A percentile compares a stretch with the other conserved stretches of the same genome.
These are phyloP conservation scores for Circinella minor DNA, from an alignment of 371 early-diverging fungal species.

Conservation along the genomic window DNA sequence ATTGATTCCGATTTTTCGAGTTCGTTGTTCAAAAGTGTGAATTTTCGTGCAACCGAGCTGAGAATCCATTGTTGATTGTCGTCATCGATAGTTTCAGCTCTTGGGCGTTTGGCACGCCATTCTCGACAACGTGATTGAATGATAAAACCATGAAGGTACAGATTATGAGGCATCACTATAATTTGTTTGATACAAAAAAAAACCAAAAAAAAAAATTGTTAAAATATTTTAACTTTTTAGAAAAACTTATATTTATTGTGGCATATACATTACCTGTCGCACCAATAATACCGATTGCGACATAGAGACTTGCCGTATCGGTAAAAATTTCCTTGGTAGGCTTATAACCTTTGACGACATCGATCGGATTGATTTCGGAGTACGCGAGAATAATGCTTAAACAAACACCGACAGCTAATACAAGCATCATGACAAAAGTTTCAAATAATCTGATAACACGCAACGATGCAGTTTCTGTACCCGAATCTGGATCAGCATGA, in stretches of 20 bases:
- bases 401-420: constrained; percentile 71
- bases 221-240: too few species aligned
- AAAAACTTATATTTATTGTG: too few species aligned
- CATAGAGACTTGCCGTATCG: constrained; percentile 63
- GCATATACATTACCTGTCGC: constrained; percentile 62
- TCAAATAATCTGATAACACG: constrained; percentile 69
- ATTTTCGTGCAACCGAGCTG: neutral
- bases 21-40: neutral
- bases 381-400: constrained; percentile 66
- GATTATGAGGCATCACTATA: constrained; percentile 71
- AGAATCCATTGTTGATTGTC: neutral
- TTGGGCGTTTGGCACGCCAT: constrained; percentile 40
- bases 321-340: constrained; percentile 69
- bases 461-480: constrained; percentile 31
- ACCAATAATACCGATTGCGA: constrained; percentile 85
- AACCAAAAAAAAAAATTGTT: neutral
- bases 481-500: constrained; percentile 29
- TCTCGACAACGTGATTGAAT: constrained; percentile 58
- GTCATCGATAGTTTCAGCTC: constrained; percentile 2
- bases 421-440: constrained; percentile 68
- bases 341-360: constrained; percentile 71
- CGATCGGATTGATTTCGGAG: constrained; percentile 62
- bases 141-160: constrained; percentile 79
- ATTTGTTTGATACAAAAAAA: neutral
- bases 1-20: neutral